Percentiles rank a stretch among this genome's conserved stretches.
Conservation (phyloP, 768 basidiomycete genomes). For the Trametes meyenii region DNA sequence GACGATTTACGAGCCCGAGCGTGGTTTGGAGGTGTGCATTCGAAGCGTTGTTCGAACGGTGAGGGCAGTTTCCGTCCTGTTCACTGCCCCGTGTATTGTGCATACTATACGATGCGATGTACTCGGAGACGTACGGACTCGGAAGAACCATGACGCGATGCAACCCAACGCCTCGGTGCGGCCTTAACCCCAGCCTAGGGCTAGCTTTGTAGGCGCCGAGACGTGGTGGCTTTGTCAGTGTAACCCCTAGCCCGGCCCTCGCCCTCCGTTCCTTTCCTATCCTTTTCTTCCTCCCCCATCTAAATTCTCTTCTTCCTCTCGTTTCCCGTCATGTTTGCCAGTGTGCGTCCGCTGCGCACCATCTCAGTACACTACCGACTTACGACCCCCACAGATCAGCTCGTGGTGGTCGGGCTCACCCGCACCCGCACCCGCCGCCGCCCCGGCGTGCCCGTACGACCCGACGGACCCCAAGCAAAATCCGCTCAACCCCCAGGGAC, state of each 20-base stretch:
- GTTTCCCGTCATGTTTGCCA: slow-evolving; percentile 6
- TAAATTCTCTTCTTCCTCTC: background rate
- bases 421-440: slow-evolving; percentile 9
- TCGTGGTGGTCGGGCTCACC: slow-evolving; percentile 28
- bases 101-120: too few relatives aligned
- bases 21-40: too few relatives aligned
- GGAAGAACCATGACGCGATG: too few relatives aligned
- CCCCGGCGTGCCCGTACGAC: slow-evolving; percentile 46
- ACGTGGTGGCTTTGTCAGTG: too few relatives aligned
- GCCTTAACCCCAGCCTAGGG: slow-evolving; percentile 9
- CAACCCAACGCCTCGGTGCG: too few relatives aligned
- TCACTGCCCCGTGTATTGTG: too few relatives aligned
- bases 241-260: too few relatives aligned
- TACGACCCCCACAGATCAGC: slow-evolving; percentile 23
- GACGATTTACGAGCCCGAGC: background rate
- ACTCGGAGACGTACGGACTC: too few relatives aligned
- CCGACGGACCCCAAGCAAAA: slow-evolving; percentile 81
- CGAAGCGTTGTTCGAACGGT: background rate
- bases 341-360: background rate
- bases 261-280: too few relatives aligned
- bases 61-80: background rate
- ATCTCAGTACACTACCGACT: too few relatives aligned
- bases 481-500: slow-evolving; percentile 89
- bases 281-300: background rate
- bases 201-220: too few relatives aligned